phyloP scores from a whole-genome alignment of 768 basidiomycete genomes.

The Boletus huronensis region DNA sequence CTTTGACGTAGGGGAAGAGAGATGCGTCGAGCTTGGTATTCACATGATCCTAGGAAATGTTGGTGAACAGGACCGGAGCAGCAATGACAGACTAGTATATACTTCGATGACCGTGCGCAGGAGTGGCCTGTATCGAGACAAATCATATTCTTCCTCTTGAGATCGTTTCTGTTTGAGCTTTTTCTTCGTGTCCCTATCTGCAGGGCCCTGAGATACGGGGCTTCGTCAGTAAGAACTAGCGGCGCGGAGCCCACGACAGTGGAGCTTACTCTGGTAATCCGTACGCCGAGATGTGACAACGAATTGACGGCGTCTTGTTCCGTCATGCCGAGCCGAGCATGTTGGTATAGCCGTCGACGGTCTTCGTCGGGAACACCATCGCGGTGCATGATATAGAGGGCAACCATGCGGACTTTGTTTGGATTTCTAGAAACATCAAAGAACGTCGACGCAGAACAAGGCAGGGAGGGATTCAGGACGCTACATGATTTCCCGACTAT shows the following conservation, averaged over 20 bases:
- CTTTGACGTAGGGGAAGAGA: conserved; percentile 88
- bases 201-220: conserved; percentile 48
- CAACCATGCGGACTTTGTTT: conserved; percentile 95
- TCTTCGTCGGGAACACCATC: conserved; percentile 99
- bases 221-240: background rate
- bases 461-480: conserved; percentile 20
- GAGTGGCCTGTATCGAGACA: conserved; percentile 89
- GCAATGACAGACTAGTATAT: conserved; percentile 2
- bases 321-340: conserved; percentile 79
- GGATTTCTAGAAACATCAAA: conserved; percentile 50
- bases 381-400: conserved; percentile 89
- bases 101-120: conserved; percentile 84
- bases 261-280: conserved; percentile 70
- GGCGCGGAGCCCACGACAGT: background rate
- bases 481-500: conserved; percentile 80
- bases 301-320: conserved; percentile 96
- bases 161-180: conserved; percentile 72
- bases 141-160: conserved; percentile 92
- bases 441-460: background rate
- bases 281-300: conserved; percentile 74
- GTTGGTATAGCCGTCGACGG: conserved; percentile 89
- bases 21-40: conserved; percentile 71
- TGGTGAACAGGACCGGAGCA: background rate
- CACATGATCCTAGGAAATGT: conserved; percentile 66
- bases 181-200: conserved; percentile 77